Conservation (phyloP, 2,329 filamentous ascomycete genomes). For the Trichoderma arundinaceum region DNA sequence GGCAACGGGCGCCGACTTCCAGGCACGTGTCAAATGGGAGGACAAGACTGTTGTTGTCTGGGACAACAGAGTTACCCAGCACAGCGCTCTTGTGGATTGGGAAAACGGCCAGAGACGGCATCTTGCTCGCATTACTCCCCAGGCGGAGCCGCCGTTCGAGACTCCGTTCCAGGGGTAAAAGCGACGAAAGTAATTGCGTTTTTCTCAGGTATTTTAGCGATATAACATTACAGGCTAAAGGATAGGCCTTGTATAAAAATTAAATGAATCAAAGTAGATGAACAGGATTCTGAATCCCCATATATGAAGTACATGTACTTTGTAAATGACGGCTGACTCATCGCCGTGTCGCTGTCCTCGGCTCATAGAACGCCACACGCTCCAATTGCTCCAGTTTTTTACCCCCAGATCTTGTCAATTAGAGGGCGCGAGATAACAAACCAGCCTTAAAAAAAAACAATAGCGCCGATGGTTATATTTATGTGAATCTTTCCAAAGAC, state of each 20-base stretch:
- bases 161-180: conserved; percentile 54
- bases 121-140: conserved; percentile 80
- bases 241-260: conserved; percentile 7
- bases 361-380: conserved; percentile 17
- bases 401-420: conserved; percentile 16
- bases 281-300: background rate
- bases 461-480: no score
- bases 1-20: conserved; percentile 65
- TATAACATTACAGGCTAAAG: background rate
- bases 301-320: background rate
- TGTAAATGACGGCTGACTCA: background rate
- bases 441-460: background rate
- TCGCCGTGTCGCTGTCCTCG: background rate
- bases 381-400: conserved; percentile 13
- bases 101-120: conserved; percentile 77
- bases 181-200: background rate
- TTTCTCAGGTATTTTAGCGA: conserved; percentile 15
- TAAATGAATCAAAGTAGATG: background rate
- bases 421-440: conserved; percentile 7
- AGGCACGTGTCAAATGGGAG: conserved; percentile 77
- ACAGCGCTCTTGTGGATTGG: conserved; percentile 84
- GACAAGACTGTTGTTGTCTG: conserved; percentile 82
- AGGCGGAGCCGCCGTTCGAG: conserved; percentile 79
- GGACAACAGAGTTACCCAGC: conserved; percentile 82
- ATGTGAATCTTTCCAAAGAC: background rate